phyloP scores from a whole-genome alignment of 495 filamentous ascomycete genomes.

The Cryomyces minteri region DNA sequence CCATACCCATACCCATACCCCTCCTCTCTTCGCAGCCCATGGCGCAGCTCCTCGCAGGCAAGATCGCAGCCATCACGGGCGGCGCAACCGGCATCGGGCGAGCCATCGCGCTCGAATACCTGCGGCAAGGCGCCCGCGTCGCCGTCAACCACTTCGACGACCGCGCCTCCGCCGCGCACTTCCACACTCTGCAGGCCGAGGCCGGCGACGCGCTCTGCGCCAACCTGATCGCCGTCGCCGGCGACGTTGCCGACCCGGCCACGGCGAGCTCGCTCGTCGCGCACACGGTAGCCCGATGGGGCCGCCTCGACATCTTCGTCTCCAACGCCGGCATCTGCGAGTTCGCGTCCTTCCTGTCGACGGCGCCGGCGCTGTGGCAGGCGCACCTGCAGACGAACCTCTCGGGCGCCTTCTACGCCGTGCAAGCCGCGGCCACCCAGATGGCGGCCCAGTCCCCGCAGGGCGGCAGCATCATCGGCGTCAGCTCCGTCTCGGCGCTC shows the following conservation, averaged over 20 bases:
- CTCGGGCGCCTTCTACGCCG: constrained; percentile 68
- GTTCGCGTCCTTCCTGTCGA: constrained; percentile 66
- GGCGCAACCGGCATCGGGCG: constrained; percentile 20
- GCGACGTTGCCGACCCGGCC: constrained; percentile 19
- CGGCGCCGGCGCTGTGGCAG: constrained; percentile 30
- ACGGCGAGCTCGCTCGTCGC: constrained; percentile 19
- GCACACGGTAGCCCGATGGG: constrained; percentile 27
- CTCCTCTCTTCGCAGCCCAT: constrained; percentile 1
- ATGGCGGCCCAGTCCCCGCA: constrained; percentile 44
- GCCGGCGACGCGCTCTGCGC: constrained; percentile 2
- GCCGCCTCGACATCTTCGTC: constrained; percentile 60
- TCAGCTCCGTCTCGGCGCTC: constrained; percentile 68
- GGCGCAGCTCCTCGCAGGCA: constrained; percentile 16
- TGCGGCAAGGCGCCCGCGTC: constrained; percentile 19
- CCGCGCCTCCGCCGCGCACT: constrained; percentile 14
- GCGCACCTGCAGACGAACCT: constrained; percentile 61
- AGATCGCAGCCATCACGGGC: constrained; percentile 20
- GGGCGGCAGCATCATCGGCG: constrained; percentile 67
- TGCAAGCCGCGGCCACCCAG: constrained; percentile 64
- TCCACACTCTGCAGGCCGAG: constrained; percentile 14
- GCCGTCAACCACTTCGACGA: constrained; percentile 23
- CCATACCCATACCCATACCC: too few species aligned
- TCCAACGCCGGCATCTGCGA: constrained; percentile 77
- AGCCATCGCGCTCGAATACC: constrained; percentile 22
- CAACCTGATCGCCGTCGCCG: constrained; percentile 17